phyloP scores from a whole-genome alignment of 768 basidiomycete genomes.

The Rubroboletus pulcherrimus region DNA sequence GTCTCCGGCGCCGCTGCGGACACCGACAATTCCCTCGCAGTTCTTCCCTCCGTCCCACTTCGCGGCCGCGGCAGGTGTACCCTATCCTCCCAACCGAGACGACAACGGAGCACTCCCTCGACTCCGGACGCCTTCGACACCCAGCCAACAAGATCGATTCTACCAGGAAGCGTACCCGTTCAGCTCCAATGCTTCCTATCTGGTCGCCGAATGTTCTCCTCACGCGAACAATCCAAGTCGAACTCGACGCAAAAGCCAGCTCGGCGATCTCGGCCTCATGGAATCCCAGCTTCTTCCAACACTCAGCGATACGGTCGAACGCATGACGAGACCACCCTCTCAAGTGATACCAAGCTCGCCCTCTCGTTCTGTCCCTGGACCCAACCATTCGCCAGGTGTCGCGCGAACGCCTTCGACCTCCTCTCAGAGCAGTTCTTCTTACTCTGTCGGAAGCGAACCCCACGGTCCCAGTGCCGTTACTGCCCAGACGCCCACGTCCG shows the following conservation, averaged over 20 bases:
- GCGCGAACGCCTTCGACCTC: constrained; percentile 18
- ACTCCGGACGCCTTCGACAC: neutral
- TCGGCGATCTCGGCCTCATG: constrained; percentile 53
- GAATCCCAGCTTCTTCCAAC: constrained; percentile 68
- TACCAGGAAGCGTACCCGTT: constrained; percentile 6
- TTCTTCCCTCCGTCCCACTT: constrained; percentile 57
- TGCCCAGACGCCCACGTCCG: neutral
- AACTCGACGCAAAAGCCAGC: constrained; percentile 36
- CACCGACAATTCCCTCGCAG: constrained; percentile 30
- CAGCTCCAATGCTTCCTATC: constrained; percentile 16
- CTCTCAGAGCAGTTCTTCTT: constrained; percentile 16
- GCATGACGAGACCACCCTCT: constrained; percentile 61
- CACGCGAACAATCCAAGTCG: constrained; percentile 1
- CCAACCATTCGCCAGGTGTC: constrained; percentile 3
- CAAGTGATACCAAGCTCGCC: constrained; percentile 18
- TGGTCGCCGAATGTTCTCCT: constrained; percentile 2
- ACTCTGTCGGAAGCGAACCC: constrained; percentile 7
- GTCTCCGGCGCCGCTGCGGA: constrained; percentile 36
- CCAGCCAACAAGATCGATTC: constrained; percentile 2
- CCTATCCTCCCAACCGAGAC: constrained; percentile 17
- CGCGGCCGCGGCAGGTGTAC: constrained; percentile 46
- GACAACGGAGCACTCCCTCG: neutral
- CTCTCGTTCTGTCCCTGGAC: neutral
- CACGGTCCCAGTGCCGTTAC: neutral
- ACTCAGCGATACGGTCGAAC: constrained; percentile 66